These are phyloP conservation scores for Metroxylon sagu DNA, from an alignment of 176 grass and related monocot genomes.

Conservation along the genomic window DNA sequence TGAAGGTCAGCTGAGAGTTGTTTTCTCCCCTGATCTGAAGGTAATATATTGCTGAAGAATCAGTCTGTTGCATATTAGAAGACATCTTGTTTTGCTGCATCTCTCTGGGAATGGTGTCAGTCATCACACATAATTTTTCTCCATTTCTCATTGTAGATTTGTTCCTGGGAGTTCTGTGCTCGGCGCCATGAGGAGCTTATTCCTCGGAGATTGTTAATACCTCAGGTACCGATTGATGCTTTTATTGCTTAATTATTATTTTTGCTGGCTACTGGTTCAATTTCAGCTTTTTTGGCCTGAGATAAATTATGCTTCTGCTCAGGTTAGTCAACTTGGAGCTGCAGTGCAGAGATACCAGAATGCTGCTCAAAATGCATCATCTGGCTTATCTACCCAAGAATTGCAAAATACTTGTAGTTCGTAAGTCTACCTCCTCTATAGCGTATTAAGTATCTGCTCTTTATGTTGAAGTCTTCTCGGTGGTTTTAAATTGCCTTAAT, in stretches of 20 bases:
- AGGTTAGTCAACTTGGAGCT: slow-evolving; percentile 19
- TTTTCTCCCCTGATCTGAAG: slow-evolving; percentile 98
- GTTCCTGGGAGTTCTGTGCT: slow-evolving; percentile 95
- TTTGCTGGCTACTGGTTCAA: not conserved
- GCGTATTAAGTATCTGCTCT: no score
- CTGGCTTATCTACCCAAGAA: not conserved
- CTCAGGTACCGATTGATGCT: slow-evolving; percentile 44
- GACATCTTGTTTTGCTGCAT: not conserved
- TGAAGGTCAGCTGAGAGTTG: slow-evolving; percentile 84
- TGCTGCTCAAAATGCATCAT: not conserved
- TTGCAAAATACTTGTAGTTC: slow-evolving; percentile 12
- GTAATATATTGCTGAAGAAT: slow-evolving; percentile 26
- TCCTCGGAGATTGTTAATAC: slow-evolving; percentile 81
- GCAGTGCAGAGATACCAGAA: slow-evolving; percentile 21
- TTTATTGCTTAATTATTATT: not conserved
- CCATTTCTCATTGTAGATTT: slow-evolving; percentile 40
- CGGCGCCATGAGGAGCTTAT: slow-evolving; percentile 90
- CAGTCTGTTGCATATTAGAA: not conserved
- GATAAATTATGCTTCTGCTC: no score
- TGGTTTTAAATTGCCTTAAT: no score
- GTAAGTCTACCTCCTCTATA: not conserved
- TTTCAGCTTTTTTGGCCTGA: no score
- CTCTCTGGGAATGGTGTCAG: not conserved
- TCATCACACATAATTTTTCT: slow-evolving; percentile 4
- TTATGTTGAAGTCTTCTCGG: no score